Conservation (phyloP, 768 basidiomycete species). For the Macrolepiota fuliginosa region DNA sequence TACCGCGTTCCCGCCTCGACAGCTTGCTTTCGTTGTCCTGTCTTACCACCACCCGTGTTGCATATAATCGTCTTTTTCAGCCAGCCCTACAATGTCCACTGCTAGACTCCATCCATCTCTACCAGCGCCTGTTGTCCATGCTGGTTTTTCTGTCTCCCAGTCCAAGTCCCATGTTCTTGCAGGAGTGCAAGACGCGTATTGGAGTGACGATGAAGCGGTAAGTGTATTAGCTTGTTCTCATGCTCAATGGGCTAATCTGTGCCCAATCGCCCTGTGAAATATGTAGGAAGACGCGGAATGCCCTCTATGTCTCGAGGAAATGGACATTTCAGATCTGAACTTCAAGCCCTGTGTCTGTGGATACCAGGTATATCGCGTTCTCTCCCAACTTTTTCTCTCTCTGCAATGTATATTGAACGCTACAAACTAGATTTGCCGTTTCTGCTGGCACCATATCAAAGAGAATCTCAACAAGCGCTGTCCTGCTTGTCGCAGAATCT, state of each 20-base stretch:
- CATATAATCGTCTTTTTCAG: conserved; percentile 16
- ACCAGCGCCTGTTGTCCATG: conserved; percentile 72
- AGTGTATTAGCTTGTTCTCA: conserved; percentile 23
- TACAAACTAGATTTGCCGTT: conserved; percentile 85
- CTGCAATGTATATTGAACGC: conserved; percentile 11
- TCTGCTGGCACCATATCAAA: conserved; percentile 99
- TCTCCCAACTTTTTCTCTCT: not conserved
- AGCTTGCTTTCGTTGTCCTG: conserved; percentile 13
- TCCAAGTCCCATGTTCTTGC: conserved; percentile 86
- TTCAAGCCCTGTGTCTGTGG: conserved; percentile 99
- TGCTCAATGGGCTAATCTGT: conserved; percentile 5
- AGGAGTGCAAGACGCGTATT: conserved; percentile 94
- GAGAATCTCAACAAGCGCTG: conserved; percentile 94
- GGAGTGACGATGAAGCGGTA: conserved; percentile 90
- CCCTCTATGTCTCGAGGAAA: conserved; percentile 96
- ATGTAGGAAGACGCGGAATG: conserved; percentile 94
- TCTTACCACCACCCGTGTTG: conserved; percentile 16
- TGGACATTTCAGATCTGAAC: conserved; percentile 98
- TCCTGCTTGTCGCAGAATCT: conserved; percentile 92
- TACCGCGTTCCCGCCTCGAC: conserved; percentile 19
- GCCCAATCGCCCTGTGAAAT: conserved; percentile 14
- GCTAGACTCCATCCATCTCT: conserved; percentile 47
- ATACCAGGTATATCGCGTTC: conserved; percentile 68
- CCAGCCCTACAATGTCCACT: conserved; percentile 9
- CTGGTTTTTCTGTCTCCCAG: conserved; percentile 67